Conservation (phyloP, 345 rosid genomes). For the Aurinia saxatilis region DNA sequence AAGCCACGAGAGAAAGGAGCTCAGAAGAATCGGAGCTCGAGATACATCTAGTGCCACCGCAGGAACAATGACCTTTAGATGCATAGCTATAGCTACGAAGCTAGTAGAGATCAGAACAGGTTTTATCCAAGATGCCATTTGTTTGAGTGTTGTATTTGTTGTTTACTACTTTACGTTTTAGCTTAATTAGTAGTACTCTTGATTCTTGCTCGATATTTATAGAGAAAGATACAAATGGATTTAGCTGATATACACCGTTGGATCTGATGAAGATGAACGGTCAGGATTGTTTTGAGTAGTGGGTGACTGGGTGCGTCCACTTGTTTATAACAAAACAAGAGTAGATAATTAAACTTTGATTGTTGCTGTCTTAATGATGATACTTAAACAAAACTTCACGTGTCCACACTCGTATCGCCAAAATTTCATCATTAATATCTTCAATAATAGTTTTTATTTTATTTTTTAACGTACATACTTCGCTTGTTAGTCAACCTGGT, state of each 20-base stretch:
- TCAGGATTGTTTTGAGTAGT: not conserved
- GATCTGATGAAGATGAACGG: conserved; percentile 17
- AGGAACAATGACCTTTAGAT: conserved; percentile 37
- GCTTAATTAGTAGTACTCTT: not conserved
- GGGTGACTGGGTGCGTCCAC: not conserved
- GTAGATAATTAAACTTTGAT: not conserved
- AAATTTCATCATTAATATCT: not conserved
- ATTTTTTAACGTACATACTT: not conserved
- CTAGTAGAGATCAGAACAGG: conserved; percentile 40
- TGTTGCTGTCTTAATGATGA: not conserved
- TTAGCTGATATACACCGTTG: not conserved
- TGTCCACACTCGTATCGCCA: not conserved
- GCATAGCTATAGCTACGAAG: conserved; percentile 33
- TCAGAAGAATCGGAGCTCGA: conserved; percentile 36
- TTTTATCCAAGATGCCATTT: conserved; percentile 35
- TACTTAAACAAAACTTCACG: conserved; percentile 5
- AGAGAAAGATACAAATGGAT: conserved; percentile 12
- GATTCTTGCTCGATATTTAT: conserved; percentile 17
- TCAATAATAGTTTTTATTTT: no score
- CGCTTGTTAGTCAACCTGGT: conserved; percentile 10
- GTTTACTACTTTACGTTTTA: not conserved
- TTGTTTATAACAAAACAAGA: not conserved
- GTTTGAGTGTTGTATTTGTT: not conserved
- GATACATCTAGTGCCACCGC: conserved; percentile 34
- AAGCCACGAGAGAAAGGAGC: conserved; percentile 42